A percentile compares a stretch with the other conserved stretches of the same genome.
These are phyloP conservation scores for Pythium utonaiense DNA, from an alignment of 352 stramenopile species.

Conservation along the genomic window DNA sequence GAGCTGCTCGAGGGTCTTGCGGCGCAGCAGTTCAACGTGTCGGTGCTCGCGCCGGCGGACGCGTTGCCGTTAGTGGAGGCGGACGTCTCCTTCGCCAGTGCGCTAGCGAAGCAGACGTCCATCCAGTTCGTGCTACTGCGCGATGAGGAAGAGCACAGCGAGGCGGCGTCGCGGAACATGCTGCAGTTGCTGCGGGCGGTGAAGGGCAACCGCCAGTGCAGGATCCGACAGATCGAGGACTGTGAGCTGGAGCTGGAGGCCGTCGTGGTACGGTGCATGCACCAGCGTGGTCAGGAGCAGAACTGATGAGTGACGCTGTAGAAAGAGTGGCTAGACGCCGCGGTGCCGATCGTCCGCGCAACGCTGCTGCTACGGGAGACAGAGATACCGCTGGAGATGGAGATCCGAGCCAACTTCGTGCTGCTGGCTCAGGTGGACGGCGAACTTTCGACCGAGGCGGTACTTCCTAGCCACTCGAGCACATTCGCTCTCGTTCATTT, in stretches of 20 bases:
- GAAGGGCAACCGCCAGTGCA: conserved; percentile 23
- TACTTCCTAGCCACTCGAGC: conserved; percentile 25
- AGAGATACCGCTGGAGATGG: conserved; percentile 1
- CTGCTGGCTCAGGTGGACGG: conserved; percentile 4
- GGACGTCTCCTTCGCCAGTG: neutral
- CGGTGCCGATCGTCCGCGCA: conserved; percentile 5
- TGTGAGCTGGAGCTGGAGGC: conserved; percentile 28
- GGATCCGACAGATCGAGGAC: conserved; percentile 33
- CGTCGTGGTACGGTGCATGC: conserved; percentile 30
- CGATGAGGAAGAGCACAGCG: conserved; percentile 30
- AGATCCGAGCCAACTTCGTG: conserved; percentile 29
- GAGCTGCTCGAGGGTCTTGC: conserved; percentile 10
- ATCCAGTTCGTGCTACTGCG: conserved; percentile 43
- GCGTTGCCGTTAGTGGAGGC: conserved; percentile 7
- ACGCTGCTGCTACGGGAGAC: conserved; percentile 6
- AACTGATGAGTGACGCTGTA: conserved; percentile 6
- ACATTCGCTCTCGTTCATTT: conserved; percentile 27
- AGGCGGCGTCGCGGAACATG: conserved; percentile 25
- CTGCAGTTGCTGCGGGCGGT: conserved; percentile 24
- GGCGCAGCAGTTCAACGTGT: conserved; percentile 22
- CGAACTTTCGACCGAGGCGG: conserved; percentile 2
- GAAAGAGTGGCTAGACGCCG: conserved; percentile 43
- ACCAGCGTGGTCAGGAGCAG: neutral
- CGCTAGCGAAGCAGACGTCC: conserved; percentile 7
- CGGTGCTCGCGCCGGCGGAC: conserved; percentile 24